These are phyloP conservation scores for Aspergillus chevalieri DNA, from an alignment of 2,329 filamentous ascomycete species.

Conservation along the genomic window DNA sequence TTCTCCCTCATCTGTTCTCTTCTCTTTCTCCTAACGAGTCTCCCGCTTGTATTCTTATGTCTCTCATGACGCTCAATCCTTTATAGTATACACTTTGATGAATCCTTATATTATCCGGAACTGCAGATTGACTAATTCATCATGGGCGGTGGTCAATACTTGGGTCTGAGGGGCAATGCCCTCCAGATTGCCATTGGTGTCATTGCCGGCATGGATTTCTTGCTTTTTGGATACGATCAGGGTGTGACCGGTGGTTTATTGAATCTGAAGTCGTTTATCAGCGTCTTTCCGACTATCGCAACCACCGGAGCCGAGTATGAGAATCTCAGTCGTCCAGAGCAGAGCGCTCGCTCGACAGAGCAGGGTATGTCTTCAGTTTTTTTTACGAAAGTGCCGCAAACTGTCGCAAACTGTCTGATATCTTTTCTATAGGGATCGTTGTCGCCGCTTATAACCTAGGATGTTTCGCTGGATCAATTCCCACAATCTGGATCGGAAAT, in stretches of 20 bases:
- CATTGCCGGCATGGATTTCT: conserved; percentile 40
- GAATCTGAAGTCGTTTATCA: conserved; percentile 36
- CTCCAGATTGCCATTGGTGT: conserved; percentile 40
- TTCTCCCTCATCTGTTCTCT: conserved; percentile 13
- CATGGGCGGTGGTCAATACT: conserved; percentile 25
- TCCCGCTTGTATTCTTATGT: background rate
- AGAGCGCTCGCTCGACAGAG: conserved; percentile 28
- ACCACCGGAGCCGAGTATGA: conserved; percentile 14
- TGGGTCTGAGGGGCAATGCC: conserved; percentile 36
- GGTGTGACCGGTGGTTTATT: conserved; percentile 43
- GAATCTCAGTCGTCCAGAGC: conserved; percentile 8
- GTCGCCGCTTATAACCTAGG: conserved; percentile 44
- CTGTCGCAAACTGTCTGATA: background rate
- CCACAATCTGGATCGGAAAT: conserved; percentile 48
- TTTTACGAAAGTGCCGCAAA: too few relatives aligned
- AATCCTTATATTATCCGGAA: background rate
- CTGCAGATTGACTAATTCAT: conserved; percentile 2
- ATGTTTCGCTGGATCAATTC: conserved; percentile 46
- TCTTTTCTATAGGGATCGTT: conserved; percentile 27
- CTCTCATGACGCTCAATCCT: too few relatives aligned
- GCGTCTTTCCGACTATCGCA: conserved; percentile 38
- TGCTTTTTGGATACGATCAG: conserved; percentile 34
- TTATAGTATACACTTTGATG: too few relatives aligned
- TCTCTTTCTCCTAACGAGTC: background rate
- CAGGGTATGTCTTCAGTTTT: conserved; percentile 21